phyloP scores from a whole-genome alignment of 441 rosid species.

The Gossypium schwendimanii region DNA sequence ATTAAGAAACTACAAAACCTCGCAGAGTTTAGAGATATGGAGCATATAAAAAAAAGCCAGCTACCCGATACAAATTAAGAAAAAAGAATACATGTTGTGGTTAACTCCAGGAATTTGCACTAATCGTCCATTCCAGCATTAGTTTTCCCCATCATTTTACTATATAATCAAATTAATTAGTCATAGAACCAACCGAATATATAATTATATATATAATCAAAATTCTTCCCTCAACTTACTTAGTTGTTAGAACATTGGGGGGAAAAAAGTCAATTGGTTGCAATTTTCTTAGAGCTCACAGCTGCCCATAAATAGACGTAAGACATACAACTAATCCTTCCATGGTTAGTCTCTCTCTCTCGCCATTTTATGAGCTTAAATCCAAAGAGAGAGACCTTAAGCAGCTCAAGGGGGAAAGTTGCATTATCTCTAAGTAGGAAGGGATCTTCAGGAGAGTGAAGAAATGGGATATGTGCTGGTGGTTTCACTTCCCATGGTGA shows the following conservation, averaged over 20 bases:
- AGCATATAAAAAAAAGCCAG: neutral
- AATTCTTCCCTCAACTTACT: neutral
- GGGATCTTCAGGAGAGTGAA: neutral
- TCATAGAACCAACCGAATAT: neutral
- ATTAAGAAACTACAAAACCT: no score
- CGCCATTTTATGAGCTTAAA: neutral
- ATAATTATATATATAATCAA: neutral
- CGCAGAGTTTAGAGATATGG: neutral
- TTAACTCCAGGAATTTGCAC: neutral
- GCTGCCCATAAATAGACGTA: neutral
- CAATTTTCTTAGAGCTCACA: neutral
- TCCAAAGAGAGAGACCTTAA: neutral
- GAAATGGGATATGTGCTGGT: constrained; percentile 11
- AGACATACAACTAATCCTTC: no score
- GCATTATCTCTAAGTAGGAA: neutral
- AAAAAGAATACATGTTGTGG: neutral
- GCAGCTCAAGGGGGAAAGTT: neutral
- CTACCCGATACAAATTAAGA: neutral
- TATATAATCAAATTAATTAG: neutral
- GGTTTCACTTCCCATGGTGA: constrained; percentile 9
- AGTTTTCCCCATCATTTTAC: neutral
- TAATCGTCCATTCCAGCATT: neutral
- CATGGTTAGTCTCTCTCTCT: neutral
- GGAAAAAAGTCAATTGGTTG: neutral
- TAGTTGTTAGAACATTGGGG: neutral